Evolutionary conservation across 1,284 basidiomycete genomes (phyloP), one percentile per base, ranked within the genome.

Genomic region (Naganishia cerealis): DNA sequence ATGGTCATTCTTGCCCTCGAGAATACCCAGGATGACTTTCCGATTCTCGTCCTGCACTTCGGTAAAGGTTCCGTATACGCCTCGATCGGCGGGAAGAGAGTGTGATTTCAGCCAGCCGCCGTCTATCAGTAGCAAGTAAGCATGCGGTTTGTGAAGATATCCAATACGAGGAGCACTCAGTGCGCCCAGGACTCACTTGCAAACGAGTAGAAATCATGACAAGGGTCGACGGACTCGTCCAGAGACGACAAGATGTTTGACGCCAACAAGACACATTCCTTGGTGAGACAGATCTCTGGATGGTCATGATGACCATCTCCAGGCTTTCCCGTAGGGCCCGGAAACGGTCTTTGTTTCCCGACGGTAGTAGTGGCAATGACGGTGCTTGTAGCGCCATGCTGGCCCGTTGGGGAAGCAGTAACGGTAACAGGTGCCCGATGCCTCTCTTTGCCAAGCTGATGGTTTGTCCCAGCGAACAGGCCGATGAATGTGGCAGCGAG

Each of bases 121-220:
- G 73, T 81, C 78, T 77, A 67, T 7, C 26, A 39, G 18, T 69
- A 86, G 87, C 90, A 68, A 36, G 40, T 68, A 38, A 67, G 13
- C 36, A 36, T 21, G 42, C 29, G 24, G 7, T 38, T 43, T 24
- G 29, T 55, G 43, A 10, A 15, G 12, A 33, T 26, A 24, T 33
- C 12, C 13, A 10, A 18, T 33, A 33, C 29, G 29, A 33, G 18
- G 39, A n/a, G 40, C 13, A 15, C 26, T 7, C 2, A 29, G 43
- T 7, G 26, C 40, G 18, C 12, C 33, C 15, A 8, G 26, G 15
- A 84, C 87, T 75, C 74, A 92, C 91, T 92, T 18, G 92, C 87
- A 80, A 90, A 99, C 71, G 89, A 86, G 78, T 95, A 97, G 78
- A 98, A 98, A 80, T 94, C 89, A 73, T 97, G 91, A 81, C 95